phyloP scores from a whole-genome alignment of 176 grass and related monocot species.

The Paspalum vaginatum region DNA sequence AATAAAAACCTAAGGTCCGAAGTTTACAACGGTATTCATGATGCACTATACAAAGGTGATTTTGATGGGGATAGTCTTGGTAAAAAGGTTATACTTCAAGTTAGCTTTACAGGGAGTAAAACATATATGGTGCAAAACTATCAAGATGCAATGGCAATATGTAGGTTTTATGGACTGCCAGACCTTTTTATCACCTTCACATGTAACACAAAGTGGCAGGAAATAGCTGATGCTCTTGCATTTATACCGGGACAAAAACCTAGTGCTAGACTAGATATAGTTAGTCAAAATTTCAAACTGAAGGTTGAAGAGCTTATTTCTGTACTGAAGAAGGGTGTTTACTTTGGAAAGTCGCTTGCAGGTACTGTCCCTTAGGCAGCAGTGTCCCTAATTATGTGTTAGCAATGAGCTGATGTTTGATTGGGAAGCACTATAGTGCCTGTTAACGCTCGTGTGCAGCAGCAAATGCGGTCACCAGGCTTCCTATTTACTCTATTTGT shows the following conservation, averaged over 20 bases:
- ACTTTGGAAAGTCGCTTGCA: neutral
- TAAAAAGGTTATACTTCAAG: neutral
- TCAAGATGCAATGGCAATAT: constrained; percentile 12
- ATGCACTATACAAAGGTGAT: neutral
- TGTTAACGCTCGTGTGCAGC: no score
- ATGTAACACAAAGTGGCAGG: constrained; percentile 2
- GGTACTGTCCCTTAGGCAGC: neutral
- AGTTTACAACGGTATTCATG: neutral
- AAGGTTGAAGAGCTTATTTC: neutral
- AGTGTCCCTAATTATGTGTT: no score
- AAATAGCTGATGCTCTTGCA: neutral
- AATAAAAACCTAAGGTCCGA: neutral
- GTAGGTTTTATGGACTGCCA: neutral
- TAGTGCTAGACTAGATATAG: neutral
- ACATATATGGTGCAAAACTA: neutral
- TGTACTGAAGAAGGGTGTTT: neutral
- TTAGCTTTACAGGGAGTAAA: constrained; percentile 4
- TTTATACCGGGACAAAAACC: neutral
- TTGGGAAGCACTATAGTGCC: no score
- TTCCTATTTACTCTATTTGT: no score
- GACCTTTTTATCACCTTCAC: constrained; percentile 20
- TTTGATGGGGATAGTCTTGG: neutral
- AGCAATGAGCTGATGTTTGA: no score
- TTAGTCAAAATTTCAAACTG: neutral
- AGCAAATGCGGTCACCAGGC: no score